Evolutionary conservation across 1,284 basidiomycete species (phyloP), one percentile per base, ranked within the genome.

Genomic region (Trametes pubescens): DNA sequence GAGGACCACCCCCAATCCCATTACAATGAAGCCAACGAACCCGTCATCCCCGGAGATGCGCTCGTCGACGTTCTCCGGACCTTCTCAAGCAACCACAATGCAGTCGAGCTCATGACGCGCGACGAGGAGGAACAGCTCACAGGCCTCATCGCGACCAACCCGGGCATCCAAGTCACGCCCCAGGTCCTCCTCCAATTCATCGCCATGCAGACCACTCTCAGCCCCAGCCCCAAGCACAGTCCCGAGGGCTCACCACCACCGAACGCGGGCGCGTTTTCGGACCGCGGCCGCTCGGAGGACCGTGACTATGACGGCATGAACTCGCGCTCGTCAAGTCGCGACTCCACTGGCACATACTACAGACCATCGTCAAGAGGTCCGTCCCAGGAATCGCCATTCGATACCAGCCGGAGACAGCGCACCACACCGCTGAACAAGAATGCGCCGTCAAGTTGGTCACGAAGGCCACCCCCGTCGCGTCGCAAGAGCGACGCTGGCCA

Each of bases 401-500:
- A 93, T 69, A 81, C 82, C 0, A 82, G 86, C 51, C 79, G 82
- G 32, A 77, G 91, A 59, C 88, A 91, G 73, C 83, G 90, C 29
- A 81, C 87, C 10, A 85, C 85, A 0, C 89, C 89, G 1, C 75
- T 90, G 5, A 78, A 77, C n/a, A 77, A 76, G 59, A 77, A 72
- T 21, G 86, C 89, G 0, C 91, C 91, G 0, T 92, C 90, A 4
- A 90, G 88, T 68, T 93, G 91, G 90, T 72, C 83, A 21, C 88
- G 86, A 65, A 81, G 89, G 6, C 89, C 90, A 7, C 77, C 82
- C 29, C 87, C 89, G 7, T 77, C 81, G 49, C 80, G 91, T 58
- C 79, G 90, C 53, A 89, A 83, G 77, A 92, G 90, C 65, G 84
- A 90, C 68, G 89, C 88, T 13, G 87, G 90, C 8, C 52, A 79